Base-by-base conservation (phyloP, 495 filamentous ascomycete genomes). In the Platismatia glauca region DNA sequence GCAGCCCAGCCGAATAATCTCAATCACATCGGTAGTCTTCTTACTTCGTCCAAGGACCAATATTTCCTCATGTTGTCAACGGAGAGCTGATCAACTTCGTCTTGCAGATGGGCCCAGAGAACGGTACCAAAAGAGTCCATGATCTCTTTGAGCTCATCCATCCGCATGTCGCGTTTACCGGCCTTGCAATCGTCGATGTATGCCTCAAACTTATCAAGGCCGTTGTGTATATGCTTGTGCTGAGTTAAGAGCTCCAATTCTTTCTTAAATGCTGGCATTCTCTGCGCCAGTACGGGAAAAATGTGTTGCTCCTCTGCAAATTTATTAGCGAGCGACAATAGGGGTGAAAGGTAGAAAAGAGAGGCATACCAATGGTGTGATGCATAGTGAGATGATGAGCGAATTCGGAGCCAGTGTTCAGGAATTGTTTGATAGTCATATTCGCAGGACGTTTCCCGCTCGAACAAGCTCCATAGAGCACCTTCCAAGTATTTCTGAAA, bases 21-120 rank as follows among this genome's bases (percentile, higher is more conserved):
- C 24, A 18, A 50, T 69, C 67, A 91, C 73, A 91, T 88, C 3
- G 85, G 86, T 72, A 96, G 79, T 46, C 75, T 67, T 70, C 74
- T 78, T 75, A 97, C 86, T 77, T 96, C 92, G 60, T 87, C 82
- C 46, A 84, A 34, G 1, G 78, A 86, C 89, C 90, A 97, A 72
- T 87, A 90, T 68, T 80, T 83, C 68, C 90, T 79, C 92, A 97
- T 95, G 71, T 91, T 93, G 70, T 94, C 89, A 52, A 90, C 88
- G 7, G 82, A 80, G 5, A 93, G 71, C 35, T 84, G 81, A 67
- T 77, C 65, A 7, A 91, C 87, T 76, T 91, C 89, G 62, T 90
- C 79, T 64, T 88, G 85, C 58, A 93, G 71, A 77, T 93, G 89
- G 56, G 68, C 74, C 83, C 88, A 86, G 44, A 93, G 69, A 57